Conservation (phyloP, 768 basidiomycete genomes). For the Tricholoma flavovirens region DNA sequence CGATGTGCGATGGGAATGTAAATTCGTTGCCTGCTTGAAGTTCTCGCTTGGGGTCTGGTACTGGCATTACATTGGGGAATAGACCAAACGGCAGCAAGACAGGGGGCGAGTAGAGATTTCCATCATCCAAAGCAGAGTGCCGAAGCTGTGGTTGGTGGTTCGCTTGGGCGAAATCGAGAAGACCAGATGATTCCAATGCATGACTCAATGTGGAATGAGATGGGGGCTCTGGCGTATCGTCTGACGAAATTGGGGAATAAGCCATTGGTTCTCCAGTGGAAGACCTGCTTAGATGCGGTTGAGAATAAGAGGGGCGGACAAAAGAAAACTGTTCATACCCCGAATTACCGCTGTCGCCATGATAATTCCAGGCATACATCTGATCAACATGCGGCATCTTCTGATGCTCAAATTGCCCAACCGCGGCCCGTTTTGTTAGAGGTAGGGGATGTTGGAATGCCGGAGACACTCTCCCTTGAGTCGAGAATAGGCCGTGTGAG, state of each 20-base stretch:
- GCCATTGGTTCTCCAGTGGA: slow-evolving; percentile 11
- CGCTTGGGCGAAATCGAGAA: slow-evolving; percentile 1
- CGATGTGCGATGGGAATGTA: neutral
- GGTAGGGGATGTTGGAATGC: slow-evolving; percentile 5
- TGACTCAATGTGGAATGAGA: slow-evolving; percentile 10
- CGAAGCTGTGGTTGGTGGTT: neutral
- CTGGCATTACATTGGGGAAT: neutral
- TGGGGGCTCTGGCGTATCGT: slow-evolving; percentile 13
- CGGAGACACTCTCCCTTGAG: slow-evolving; percentile 8
- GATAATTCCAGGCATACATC: slow-evolving; percentile 16
- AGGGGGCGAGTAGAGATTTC: neutral
- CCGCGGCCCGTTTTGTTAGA: neutral
- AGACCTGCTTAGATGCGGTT: slow-evolving; percentile 9
- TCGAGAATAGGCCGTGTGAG: slow-evolving; percentile 10
- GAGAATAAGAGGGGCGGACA: neutral
- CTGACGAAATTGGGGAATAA: slow-evolving; percentile 19
- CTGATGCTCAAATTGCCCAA: slow-evolving; percentile 6
- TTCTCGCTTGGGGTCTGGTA: neutral
- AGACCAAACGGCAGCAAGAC: neutral
- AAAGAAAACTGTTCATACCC: slow-evolving; percentile 11
- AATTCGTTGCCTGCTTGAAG: neutral
- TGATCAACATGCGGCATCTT: neutral
- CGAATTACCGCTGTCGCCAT: slow-evolving; percentile 19
- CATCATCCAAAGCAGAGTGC: neutral
- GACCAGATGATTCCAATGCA: neutral